phyloP scores from a whole-genome alignment of 2,329 filamentous ascomycete genomes.

The Neopestalotiopsis clavispora region DNA sequence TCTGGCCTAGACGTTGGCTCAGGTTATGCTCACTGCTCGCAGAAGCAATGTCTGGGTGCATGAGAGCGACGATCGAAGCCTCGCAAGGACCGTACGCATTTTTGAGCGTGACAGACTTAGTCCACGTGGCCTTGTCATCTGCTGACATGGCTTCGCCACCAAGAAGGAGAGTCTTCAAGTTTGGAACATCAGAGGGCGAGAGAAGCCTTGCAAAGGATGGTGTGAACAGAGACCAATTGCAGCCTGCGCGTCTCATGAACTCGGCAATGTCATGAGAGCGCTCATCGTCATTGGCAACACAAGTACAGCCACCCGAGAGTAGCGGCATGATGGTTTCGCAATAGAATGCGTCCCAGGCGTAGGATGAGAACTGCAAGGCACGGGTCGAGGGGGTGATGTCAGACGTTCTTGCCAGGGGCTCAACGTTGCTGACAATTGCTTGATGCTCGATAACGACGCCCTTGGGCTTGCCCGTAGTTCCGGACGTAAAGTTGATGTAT shows the following conservation, averaged over 20 bases:
- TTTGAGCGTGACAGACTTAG: slow-evolving; percentile 7
- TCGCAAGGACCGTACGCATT: slow-evolving; percentile 21
- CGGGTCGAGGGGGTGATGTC: slow-evolving; percentile 55
- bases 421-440: slow-evolving; percentile 9
- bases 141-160: slow-evolving; percentile 18
- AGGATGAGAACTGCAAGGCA: slow-evolving; percentile 19
- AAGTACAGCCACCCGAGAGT: slow-evolving; percentile 13
- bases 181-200: slow-evolving; percentile 16
- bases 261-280: slow-evolving; percentile 6
- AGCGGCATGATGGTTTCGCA: slow-evolving; percentile 31
- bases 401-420: neutral
- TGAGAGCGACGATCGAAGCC: slow-evolving; percentile 12
- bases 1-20: slow-evolving; percentile 15
- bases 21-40: slow-evolving; percentile 11
- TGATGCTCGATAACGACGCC: slow-evolving; percentile 19
- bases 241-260: slow-evolving; percentile 9
- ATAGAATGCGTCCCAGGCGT: slow-evolving; percentile 37
- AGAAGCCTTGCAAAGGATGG: slow-evolving; percentile 16
- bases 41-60: slow-evolving; percentile 9
- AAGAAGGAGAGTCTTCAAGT: slow-evolving; percentile 16
- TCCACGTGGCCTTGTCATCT: slow-evolving; percentile 15
- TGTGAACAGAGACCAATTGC: slow-evolving; percentile 13
- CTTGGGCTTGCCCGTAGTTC: slow-evolving; percentile 21
- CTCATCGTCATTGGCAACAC: slow-evolving; percentile 14
- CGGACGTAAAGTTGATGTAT: slow-evolving; percentile 19